phyloP scores from a whole-genome alignment of 306 rosid species.

The Cucumis cinereus region DNA sequence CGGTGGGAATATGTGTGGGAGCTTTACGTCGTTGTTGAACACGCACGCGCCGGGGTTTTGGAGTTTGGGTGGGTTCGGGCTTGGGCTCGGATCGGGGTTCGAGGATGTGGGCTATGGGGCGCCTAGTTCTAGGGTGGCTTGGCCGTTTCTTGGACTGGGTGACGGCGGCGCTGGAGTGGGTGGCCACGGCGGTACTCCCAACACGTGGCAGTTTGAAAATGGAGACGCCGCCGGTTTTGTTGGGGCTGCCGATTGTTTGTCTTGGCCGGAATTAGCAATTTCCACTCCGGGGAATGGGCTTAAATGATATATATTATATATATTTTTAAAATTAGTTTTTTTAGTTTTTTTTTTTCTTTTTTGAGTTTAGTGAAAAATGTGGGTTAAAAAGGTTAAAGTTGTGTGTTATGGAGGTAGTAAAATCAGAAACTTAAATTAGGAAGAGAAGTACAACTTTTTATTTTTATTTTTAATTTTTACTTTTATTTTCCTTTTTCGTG shows the following conservation, averaged over 20 bases:
- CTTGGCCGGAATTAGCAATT: slow-evolving; percentile 87
- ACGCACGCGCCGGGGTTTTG: slow-evolving; percentile 56
- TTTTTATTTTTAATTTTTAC: neutral
- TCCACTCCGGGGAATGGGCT: slow-evolving; percentile 78
- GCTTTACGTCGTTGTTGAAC: slow-evolving; percentile 64
- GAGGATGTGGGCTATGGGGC: slow-evolving; percentile 59
- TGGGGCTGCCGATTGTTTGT: slow-evolving; percentile 50
- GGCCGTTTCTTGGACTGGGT: slow-evolving; percentile 52
- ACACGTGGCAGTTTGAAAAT: slow-evolving; percentile 66
- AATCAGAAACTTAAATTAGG: slow-evolving; percentile 1
- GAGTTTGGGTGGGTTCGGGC: slow-evolving; percentile 71
- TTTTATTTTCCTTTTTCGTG: neutral
- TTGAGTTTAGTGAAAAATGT: neutral
- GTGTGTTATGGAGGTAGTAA: neutral
- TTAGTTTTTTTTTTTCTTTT: neutral
- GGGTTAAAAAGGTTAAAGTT: neutral
- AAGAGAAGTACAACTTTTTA: neutral
- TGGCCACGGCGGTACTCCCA: slow-evolving; percentile 17
- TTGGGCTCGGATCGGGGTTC: slow-evolving; percentile 52
- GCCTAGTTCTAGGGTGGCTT: slow-evolving; percentile 42
- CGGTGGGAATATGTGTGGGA: slow-evolving; percentile 29
- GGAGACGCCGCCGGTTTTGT: slow-evolving; percentile 53
- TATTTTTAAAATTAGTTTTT: neutral
- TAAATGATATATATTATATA: slow-evolving; percentile 31
- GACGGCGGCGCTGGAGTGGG: slow-evolving; percentile 34